Percentiles rank a stretch among this genome's conserved stretches.
These are phyloP conservation scores for Citrus mangshanensis DNA, from an alignment of 345 rosid genomes.

Conservation along the genomic window DNA sequence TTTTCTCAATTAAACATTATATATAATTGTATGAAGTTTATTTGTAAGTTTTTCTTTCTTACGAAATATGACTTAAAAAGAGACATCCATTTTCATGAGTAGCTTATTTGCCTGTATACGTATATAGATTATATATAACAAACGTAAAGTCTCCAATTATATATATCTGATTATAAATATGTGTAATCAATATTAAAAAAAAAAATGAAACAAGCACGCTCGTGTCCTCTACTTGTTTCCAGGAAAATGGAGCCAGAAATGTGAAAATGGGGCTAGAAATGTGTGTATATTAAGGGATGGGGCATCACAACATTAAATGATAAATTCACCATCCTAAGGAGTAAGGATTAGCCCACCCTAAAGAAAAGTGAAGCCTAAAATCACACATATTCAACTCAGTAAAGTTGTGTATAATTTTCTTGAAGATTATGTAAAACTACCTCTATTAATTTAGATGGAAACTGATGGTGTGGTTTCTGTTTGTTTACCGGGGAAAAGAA, in stretches of 20 bases:
- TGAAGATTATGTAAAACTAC: too few relatives aligned
- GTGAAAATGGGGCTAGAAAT: too few relatives aligned
- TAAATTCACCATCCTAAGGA: neutral
- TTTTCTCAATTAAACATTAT: too few relatives aligned
- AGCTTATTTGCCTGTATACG: fast-evolving
- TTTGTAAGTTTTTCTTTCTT: fast-evolving
- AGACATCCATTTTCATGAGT: fast-evolving
- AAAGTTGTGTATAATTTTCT: too few relatives aligned
- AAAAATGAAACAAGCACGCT: neutral
- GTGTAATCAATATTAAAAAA: too few relatives aligned
- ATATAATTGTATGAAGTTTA: too few relatives aligned
- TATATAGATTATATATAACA: too few relatives aligned
- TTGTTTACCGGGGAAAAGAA: neutral
- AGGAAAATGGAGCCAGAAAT: neutral
- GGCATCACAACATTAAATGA: neutral
- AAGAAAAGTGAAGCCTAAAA: neutral
- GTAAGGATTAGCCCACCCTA: neutral
- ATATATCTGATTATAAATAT: too few relatives aligned
- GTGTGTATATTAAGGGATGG: neutral
- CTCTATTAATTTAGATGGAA: too few relatives aligned
- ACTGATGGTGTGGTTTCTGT: neutral
- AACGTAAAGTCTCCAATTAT: too few relatives aligned
- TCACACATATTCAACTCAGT: too few relatives aligned
- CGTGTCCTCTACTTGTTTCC: neutral
- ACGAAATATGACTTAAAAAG: too few relatives aligned